These are phyloP conservation scores for Coemansia guatemalensis DNA, from an alignment of 192 early-diverging fungal species.

Conservation along the genomic window DNA sequence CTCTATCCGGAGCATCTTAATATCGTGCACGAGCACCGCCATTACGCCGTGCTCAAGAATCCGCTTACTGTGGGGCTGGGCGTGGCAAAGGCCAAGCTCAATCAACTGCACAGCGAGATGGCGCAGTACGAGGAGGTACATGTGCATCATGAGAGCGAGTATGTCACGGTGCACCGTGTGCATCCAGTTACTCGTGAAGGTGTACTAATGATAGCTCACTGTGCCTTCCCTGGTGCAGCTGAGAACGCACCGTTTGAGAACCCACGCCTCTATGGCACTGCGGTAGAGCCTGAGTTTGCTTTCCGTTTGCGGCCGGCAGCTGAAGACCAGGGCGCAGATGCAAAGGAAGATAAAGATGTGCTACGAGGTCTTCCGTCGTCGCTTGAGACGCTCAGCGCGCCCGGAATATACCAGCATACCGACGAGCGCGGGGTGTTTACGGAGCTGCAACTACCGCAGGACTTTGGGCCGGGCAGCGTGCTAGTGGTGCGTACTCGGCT, in stretches of 20 bases:
- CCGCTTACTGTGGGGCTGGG: conserved; percentile 59
- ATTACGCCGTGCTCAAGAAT: conserved; percentile 66
- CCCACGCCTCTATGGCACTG: conserved; percentile 62
- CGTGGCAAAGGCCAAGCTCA: conserved; percentile 68
- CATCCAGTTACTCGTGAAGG: conserved; percentile 90
- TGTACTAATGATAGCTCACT: conserved; percentile 87
- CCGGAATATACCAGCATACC: conserved; percentile 43
- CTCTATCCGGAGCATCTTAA: conserved; percentile 85
- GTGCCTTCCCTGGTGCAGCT: conserved; percentile 67
- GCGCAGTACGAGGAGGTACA: conserved; percentile 87
- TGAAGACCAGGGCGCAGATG: conserved; percentile 20
- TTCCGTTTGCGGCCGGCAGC: conserved; percentile 55
- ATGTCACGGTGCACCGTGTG: conserved; percentile 88
- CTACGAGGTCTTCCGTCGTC: conserved; percentile 62
- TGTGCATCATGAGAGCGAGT: conserved; percentile 95
- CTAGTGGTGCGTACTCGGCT: conserved; percentile 65
- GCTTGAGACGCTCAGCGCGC: conserved; percentile 56
- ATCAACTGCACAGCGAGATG: conserved; percentile 80
- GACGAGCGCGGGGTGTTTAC: conserved; percentile 61
- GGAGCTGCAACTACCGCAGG: conserved; percentile 59
- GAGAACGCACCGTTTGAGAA: conserved; percentile 50
- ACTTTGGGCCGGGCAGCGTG: conserved; percentile 87
- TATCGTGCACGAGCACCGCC: conserved; percentile 82
- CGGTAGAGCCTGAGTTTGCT: conserved; percentile 58
- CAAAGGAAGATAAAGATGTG: conserved; percentile 36